These are phyloP conservation scores for Grammothele lineata DNA, from an alignment of 768 basidiomycete species.

Conservation along the genomic window DNA sequence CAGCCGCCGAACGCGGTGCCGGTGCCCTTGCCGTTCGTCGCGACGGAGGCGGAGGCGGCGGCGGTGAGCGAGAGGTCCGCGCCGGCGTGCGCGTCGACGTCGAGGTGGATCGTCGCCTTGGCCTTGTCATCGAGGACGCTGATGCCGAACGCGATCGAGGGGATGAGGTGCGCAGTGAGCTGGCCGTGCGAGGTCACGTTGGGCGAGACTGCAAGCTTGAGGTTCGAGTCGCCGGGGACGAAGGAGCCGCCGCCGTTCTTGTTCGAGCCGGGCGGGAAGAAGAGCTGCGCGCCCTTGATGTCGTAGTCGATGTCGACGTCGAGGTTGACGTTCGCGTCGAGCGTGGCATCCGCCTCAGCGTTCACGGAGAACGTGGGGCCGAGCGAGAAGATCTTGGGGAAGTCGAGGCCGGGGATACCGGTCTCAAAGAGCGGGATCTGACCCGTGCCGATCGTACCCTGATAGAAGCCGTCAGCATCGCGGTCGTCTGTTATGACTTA, in stretches of 20 bases:
- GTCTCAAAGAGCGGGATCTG: constrained; percentile 36
- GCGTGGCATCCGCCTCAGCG: constrained; percentile 21
- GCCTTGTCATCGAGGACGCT: constrained; percentile 34
- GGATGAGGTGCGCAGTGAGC: constrained; percentile 46
- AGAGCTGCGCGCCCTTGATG: constrained; percentile 36
- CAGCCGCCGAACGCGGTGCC: constrained; percentile 14
- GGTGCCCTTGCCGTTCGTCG: constrained; percentile 11
- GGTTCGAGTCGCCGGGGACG: constrained; percentile 24
- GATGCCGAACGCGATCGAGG: constrained; percentile 42
- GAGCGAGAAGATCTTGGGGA: constrained; percentile 45
- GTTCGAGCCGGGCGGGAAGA: constrained; percentile 37
- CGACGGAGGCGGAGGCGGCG: background rate
- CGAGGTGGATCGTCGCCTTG: constrained; percentile 37
- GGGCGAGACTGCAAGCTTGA: constrained; percentile 39
- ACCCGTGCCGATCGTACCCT: constrained; percentile 40
- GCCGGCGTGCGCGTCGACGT: constrained; percentile 29
- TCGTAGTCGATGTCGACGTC: constrained; percentile 41
- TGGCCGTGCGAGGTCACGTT: constrained; percentile 37
- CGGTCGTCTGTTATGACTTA: background rate
- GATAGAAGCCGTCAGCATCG: background rate
- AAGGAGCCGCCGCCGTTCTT: constrained; percentile 14
- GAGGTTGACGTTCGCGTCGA: constrained; percentile 37
- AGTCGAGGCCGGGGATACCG: constrained; percentile 44
- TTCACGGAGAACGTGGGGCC: constrained; percentile 46
- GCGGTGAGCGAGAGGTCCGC: constrained; percentile 25